Percentiles rank a stretch among this genome's conserved stretches.
phyloP scores from a whole-genome alignment of 192 early-diverging fungal species.

The Linnemannia zychae region DNA sequence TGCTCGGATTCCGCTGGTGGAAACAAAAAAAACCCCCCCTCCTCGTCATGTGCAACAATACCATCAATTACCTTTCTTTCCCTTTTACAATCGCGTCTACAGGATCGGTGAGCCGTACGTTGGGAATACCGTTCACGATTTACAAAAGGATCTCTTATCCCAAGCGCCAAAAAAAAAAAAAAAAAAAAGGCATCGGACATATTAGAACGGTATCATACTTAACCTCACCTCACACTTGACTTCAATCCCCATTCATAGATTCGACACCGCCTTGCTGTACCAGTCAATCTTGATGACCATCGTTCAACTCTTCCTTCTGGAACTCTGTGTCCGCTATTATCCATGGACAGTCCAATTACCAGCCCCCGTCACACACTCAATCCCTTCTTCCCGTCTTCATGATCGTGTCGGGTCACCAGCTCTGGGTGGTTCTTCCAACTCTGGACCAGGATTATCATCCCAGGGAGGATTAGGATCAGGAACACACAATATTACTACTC shows the following conservation, averaged over 20 bases:
- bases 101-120: conserved; percentile 56
- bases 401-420: not conserved
- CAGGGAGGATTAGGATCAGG: conserved; percentile 4
- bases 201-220: no score
- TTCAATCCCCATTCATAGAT: conserved; percentile 35
- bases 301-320: conserved; percentile 64
- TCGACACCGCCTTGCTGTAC: conserved; percentile 64
- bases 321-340: conserved; percentile 60
- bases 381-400: conserved; percentile 33
- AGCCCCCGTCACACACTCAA: conserved; percentile 34
- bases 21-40: no score
- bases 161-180: not conserved
- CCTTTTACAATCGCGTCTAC: not conserved
- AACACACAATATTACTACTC: conserved; percentile 14
- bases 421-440: not conserved
- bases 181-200: not conserved
- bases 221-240: not conserved
- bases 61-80: no score
- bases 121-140: not conserved
- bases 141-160: not conserved
- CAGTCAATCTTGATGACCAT: conserved; percentile 71
- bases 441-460: not conserved
- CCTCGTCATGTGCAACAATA: not conserved
- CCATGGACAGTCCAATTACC: conserved; percentile 52
- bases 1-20: not conserved